phyloP scores from a whole-genome alignment of 2,329 filamentous ascomycete species.

The Aspergillus sp. region DNA sequence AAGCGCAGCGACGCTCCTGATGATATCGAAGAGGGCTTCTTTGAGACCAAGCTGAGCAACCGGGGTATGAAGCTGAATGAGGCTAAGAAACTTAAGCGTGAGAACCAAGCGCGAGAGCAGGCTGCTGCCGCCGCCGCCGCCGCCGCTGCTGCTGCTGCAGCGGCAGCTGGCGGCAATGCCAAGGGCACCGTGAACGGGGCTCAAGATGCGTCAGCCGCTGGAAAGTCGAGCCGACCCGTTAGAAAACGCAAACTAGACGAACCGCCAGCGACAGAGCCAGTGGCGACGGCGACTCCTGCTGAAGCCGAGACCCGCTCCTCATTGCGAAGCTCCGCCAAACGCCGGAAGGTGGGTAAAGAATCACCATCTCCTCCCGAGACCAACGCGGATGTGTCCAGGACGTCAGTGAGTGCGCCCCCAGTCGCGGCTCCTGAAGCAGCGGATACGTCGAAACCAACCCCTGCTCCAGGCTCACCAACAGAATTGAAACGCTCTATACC shows the following conservation, averaged over 20 bases:
- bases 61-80: constrained; percentile 61
- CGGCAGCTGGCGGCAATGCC: constrained; percentile 6
- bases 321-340: constrained; percentile 34
- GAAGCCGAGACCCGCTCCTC: constrained; percentile 24
- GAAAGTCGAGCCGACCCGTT: constrained; percentile 17
- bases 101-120: constrained; percentile 49
- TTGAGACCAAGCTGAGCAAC: constrained; percentile 55
- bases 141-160: constrained; percentile 14
- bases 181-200: constrained; percentile 1
- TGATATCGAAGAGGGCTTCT: constrained; percentile 33
- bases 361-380: constrained; percentile 24
- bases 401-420: constrained; percentile 31
- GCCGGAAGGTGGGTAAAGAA: constrained; percentile 37
- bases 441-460: constrained; percentile 18
- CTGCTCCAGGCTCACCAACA: constrained; percentile 21
- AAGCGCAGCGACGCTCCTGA: constrained; percentile 41
- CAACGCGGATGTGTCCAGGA: constrained; percentile 29
- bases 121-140: constrained; percentile 30
- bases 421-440: constrained; percentile 17
- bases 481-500: constrained; percentile 23
- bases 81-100: constrained; percentile 61
- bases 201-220: constrained; percentile 13
- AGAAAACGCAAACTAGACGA: constrained; percentile 58
- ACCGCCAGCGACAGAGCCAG: constrained; percentile 32
- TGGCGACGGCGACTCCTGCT: constrained; percentile 8